Percentiles rank a stretch among this genome's conserved stretches.
phyloP scores from a whole-genome alignment of 768 basidiomycete species.

The Kwoniella newhampshirensis region DNA sequence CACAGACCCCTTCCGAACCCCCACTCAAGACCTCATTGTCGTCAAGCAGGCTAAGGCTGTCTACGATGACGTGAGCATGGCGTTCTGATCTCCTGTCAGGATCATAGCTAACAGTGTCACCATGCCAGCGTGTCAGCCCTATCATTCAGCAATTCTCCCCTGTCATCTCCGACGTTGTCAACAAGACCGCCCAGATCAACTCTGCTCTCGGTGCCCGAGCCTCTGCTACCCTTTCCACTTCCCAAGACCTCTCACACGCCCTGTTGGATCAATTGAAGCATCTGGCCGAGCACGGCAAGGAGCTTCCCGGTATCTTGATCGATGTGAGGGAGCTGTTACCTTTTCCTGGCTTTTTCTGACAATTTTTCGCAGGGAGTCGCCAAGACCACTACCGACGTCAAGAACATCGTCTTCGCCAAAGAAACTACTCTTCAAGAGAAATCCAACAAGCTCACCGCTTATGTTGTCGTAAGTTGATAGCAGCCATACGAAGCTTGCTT shows the following conservation, averaged over 20 bases:
- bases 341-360: conserved; percentile 7
- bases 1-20: conserved; percentile 54
- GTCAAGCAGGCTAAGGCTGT: conserved; percentile 50
- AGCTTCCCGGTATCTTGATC: conserved; percentile 34
- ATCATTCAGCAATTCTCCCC: conserved; percentile 36
- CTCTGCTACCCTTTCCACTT: conserved; percentile 34
- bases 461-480: conserved; percentile 38
- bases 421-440: conserved; percentile 45
- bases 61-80: conserved; percentile 47
- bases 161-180: conserved; percentile 35
- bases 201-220: conserved; percentile 44
- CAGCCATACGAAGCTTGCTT: too few species aligned
- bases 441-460: conserved; percentile 45
- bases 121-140: conserved; percentile 37
- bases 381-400: conserved; percentile 39
- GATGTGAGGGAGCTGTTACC: conserved; percentile 19
- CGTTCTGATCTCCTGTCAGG: not conserved
- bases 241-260: conserved; percentile 38
- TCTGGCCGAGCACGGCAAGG: conserved; percentile 42
- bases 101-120: not conserved
- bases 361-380: conserved; percentile 24
- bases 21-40: conserved; percentile 66
- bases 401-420: conserved; percentile 43
- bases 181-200: conserved; percentile 46
- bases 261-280: conserved; percentile 44